phyloP scores from a whole-genome alignment of 805 yeast species.

The Cyberlindnera mrakii region DNA sequence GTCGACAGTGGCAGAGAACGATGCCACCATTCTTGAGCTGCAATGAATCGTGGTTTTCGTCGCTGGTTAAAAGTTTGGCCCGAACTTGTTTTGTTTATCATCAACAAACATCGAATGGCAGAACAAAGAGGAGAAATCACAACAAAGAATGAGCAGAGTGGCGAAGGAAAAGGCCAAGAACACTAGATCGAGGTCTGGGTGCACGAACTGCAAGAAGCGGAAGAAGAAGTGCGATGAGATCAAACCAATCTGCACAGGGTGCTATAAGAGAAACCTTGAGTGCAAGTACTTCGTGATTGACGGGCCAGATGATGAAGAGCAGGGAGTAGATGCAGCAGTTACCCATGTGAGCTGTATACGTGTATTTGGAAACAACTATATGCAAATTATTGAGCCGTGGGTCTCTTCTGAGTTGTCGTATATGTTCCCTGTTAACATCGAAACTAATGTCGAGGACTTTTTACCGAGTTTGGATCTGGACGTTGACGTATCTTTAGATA shows the following conservation, averaged over 20 bases:
- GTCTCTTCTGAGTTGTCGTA: conserved; percentile 1
- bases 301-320: conserved; percentile 6
- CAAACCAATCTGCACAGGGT: conserved; percentile 41
- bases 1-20: conserved; percentile 29
- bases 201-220: conserved; percentile 34
- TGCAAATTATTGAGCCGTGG: conserved; percentile 6
- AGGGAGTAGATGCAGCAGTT: conserved; percentile 8
- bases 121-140: no score
- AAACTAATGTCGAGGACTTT: neutral
- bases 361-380: conserved; percentile 2
- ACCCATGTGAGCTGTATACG: conserved; percentile 3
- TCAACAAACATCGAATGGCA: neutral
- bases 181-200: conserved; percentile 32
- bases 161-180: conserved; percentile 5
- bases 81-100: neutral
- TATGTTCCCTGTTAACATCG: conserved; percentile 3
- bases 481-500: neutral
- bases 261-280: conserved; percentile 25
- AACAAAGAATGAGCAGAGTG: no score
- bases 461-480: neutral
- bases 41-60: neutral
- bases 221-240: conserved; percentile 47
- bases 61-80: no score
- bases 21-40: conserved; percentile 15
- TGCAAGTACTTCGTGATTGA: conserved; percentile 24